Conservation (phyloP, 805 yeast species). For the Wickerhamiella brachini region DNA sequence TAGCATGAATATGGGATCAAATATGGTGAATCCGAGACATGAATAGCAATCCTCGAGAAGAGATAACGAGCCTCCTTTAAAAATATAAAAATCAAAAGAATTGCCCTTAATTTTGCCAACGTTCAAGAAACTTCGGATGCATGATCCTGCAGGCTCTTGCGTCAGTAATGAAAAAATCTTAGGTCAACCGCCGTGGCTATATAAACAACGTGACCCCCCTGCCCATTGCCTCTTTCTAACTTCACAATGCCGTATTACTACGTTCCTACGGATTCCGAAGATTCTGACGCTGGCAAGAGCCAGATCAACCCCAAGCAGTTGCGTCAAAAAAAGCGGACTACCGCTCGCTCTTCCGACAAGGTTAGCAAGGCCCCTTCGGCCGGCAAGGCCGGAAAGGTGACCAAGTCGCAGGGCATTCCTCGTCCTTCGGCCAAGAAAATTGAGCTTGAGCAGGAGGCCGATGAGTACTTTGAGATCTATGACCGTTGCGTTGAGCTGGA, state of each 20-base stretch:
- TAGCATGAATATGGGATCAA: no score
- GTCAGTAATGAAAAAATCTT: constrained; percentile 1
- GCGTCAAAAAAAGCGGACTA: not conserved
- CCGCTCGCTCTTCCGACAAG: not conserved
- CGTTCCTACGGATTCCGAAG: constrained; percentile 19
- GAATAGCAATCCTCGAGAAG: not conserved
- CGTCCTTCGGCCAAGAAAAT: constrained; percentile 7
- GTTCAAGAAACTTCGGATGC: constrained; percentile 4
- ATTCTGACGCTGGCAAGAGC: constrained; percentile 7
- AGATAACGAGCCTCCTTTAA: not conserved
- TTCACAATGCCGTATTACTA: constrained; percentile 20
- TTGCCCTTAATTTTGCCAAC: not conserved
- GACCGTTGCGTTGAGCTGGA: constrained; percentile 18
- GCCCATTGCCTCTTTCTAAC: not conserved
- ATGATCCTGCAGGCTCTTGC: not conserved
- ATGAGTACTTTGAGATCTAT: constrained; percentile 16
- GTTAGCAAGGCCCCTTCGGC: constrained; percentile 8
- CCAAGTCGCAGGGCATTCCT: constrained; percentile 1
- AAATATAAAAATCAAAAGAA: not conserved
- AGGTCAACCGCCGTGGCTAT: not conserved
- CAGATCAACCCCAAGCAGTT: constrained; percentile 5
- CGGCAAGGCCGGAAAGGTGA: constrained; percentile 3
- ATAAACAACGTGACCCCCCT: constrained; percentile 1
- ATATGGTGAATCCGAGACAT: no score
- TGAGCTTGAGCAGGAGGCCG: constrained; percentile 17